Percentiles rank a stretch among this genome's conserved stretches.
Conservation (phyloP, 495 filamentous ascomycete species). For the Neurospora sp. region DNA sequence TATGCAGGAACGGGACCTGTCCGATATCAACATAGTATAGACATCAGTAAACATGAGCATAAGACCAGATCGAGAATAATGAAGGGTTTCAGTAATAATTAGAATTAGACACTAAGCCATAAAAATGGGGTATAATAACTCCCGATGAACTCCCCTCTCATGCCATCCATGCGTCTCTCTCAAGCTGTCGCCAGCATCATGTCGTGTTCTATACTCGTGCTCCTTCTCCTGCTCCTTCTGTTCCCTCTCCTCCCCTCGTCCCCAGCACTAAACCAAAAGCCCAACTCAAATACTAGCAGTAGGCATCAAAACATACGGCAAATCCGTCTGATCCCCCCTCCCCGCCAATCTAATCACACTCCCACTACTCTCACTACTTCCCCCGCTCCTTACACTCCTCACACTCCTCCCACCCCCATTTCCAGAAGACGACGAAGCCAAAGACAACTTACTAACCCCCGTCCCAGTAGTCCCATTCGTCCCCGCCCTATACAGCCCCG, state of each 20-base stretch:
- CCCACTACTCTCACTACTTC: slow-evolving; percentile 7
- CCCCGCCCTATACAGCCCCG: not conserved
- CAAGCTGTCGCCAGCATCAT: not conserved
- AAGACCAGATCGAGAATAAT: no score
- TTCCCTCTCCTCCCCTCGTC: not conserved
- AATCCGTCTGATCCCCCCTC: slow-evolving; percentile 21
- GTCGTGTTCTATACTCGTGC: not conserved
- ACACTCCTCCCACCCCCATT: slow-evolving; percentile 1
- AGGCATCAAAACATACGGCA: slow-evolving; percentile 35
- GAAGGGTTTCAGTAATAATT: not conserved
- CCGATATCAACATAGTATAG: no score
- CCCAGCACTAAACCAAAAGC: not conserved
- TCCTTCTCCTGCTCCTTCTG: not conserved
- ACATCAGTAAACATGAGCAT: no score
- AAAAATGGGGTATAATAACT: not conserved
- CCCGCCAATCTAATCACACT: slow-evolving; percentile 32
- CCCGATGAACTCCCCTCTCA: not conserved
- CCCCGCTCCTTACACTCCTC: not conserved
- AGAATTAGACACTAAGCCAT: not conserved
- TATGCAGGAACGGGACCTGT: no score
- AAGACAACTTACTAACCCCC: not conserved
- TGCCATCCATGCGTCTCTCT: not conserved
- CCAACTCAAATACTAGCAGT: not conserved
- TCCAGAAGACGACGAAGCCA: slow-evolving; percentile 11
- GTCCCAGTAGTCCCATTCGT: not conserved